Evolutionary conservation across 2,329 filamentous ascomycete species (phyloP).

Genomic region (Colletotrichum navitas): DNA sequence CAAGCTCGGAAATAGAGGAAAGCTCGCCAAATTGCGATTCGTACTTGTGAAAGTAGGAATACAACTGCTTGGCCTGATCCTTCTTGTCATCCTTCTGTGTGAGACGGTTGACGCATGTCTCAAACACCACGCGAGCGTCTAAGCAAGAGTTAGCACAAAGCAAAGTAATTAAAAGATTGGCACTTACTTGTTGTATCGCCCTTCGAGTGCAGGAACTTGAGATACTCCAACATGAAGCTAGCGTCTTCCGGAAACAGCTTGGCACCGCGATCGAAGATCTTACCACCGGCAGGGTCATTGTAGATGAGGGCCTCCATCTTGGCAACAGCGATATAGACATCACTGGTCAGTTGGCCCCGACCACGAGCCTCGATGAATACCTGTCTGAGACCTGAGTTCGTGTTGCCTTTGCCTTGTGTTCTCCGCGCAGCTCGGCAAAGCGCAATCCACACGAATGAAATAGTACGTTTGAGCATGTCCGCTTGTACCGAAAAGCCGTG

Average conservation of each 20-base stretch:
- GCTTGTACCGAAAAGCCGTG: slow-evolving; percentile 80
- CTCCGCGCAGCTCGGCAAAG: slow-evolving; percentile 94
- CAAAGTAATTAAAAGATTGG: too few species aligned
- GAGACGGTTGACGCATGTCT: slow-evolving; percentile 89
- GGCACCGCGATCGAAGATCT: slow-evolving; percentile 95
- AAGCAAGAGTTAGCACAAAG: slow-evolving; percentile 42
- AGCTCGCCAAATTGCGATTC: slow-evolving; percentile 96
- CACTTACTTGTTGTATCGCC: slow-evolving; percentile 91
- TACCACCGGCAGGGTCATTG: slow-evolving; percentile 90
- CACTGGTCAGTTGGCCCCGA: slow-evolving; percentile 88
- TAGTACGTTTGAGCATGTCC: slow-evolving; percentile 82
- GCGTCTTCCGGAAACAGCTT: slow-evolving; percentile 96
- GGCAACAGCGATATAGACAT: slow-evolving; percentile 94
- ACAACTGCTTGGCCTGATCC: slow-evolving; percentile 84
- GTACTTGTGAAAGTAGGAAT: slow-evolving; percentile 93
- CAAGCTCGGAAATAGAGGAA: slow-evolving; percentile 88
- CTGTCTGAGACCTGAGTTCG: slow-evolving; percentile 79
- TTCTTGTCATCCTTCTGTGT: slow-evolving; percentile 80
- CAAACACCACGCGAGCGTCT: slow-evolving; percentile 97
- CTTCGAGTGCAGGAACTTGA: slow-evolving; percentile 92
- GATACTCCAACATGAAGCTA: slow-evolving; percentile 91
- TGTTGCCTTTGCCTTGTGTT: slow-evolving; percentile 84
- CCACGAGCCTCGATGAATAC: slow-evolving; percentile 91
- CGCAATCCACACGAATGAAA: slow-evolving; percentile 95
- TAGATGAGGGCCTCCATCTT: slow-evolving; percentile 96